Base-by-base conservation (phyloP, 768 basidiomycete species). In the Pleurotus tuber-regium region DNA sequence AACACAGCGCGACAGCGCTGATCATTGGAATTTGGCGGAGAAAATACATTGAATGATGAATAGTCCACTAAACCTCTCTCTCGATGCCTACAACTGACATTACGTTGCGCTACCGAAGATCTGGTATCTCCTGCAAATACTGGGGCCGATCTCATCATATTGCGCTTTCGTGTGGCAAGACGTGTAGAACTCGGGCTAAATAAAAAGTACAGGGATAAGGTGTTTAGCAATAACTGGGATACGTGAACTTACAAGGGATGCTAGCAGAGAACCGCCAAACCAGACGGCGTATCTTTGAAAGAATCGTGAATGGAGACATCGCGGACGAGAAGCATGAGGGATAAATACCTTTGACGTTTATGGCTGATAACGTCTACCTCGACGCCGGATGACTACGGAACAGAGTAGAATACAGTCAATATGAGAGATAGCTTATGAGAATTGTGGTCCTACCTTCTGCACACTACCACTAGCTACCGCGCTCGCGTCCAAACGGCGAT, bases 341-440 rank as follows among this genome's bases (percentile, higher is more conserved):
- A n/a, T n/a, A n/a, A n/a, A n/a, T 69, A 94, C 79, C 94, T 80
- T 74, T 98, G 96, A 52, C 92, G 87, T 74, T 98, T 98, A 79
- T 99, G 97, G 7, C 89, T 90, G 64, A 98, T 97, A 62, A 99
- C 96, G 55, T 99, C 95, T 56, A 98, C 95, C 47, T 98, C 96
- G 18, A 98, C 91, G 21, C 97, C 96, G 21, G 92, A 91, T 6
- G 95, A 98, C 92, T 97, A 50, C 18, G 41, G 28, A 40, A 36
- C 4, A n/a, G 24, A 52, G 19, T 50, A 30, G 14, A 3, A 25
- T n/a, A n/a, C n/a, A n/a, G 39, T 57, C 21, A 50, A 52, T 28
- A 41, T 43, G 3, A 39, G 33, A 16, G 6, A 18, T 18, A 40
- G 2, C 42, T 9, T n/a, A n/a, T 12, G 16, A 16, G 19, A 16